Base-by-base conservation (phyloP, 2,329 filamentous ascomycete genomes). In the Fusarium falciforme region DNA sequence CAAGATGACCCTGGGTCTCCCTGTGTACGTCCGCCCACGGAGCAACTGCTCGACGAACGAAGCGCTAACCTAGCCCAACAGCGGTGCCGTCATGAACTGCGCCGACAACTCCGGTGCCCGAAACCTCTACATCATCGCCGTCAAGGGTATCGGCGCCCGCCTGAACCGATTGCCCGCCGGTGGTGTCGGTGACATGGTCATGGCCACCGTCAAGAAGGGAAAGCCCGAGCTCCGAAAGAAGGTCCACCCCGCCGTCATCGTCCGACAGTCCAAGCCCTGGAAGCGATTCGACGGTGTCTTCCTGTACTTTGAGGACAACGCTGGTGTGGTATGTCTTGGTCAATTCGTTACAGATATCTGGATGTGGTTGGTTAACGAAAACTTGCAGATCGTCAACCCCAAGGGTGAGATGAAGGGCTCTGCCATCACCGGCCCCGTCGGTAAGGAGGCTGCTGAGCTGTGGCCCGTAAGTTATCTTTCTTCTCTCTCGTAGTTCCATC, bases 391-490 rank as follows among this genome's bases (percentile, higher is more conserved):
- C 84, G 96, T 99, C 91, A 99, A 99, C 91, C 95, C 96, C 88
- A 99, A 99, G 94, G 96, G 96, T 89, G 96, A 99, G 90, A 99
- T 99, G 96, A 99, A 99, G 93, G 96, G 96, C 85, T 98, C 95
- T 78, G 96, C 96, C 86, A 99, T 99, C 86, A 99, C 96, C 82
- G 96, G 96, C 81, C 96, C 96, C 82, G 96, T 99, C 84, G 96
- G 96, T 87, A 99, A 99, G 93, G 96, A 99, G 90, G 96, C 96
- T 85, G 96, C 96, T 86, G 96, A 99, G 90, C 91, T 99, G 83
- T 99, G 96, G 96, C 96, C 96, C 85, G 94, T 96, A 90, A 88
- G 93, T 91, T 74, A n/a, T 4, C 5, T 2, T 20, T 4, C 36
- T 29, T 25, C 9, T 38, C 17, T 9, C 29, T 14, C 17, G 5